Conservation (phyloP, 768 basidiomycete genomes). For the Lentinus brumalis region DNA sequence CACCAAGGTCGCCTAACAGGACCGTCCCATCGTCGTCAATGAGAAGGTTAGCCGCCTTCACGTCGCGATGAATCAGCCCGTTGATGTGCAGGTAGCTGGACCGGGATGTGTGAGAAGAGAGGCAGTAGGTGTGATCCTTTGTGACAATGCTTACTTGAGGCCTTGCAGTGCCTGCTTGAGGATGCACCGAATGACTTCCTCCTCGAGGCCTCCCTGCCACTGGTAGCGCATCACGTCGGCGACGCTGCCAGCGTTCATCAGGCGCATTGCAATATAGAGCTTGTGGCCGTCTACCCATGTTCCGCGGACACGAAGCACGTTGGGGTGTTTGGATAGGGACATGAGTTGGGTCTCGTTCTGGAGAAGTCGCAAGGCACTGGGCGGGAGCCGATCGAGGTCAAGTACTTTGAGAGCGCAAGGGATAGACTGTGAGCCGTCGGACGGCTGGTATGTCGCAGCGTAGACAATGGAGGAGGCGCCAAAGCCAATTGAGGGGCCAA, state of each 20-base stretch:
- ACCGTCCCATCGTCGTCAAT: slow-evolving; percentile 91
- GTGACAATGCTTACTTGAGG: slow-evolving; percentile 58
- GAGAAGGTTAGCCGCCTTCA: slow-evolving; percentile 93
- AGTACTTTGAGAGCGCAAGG: slow-evolving; percentile 88
- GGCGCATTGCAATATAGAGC: slow-evolving; percentile 81
- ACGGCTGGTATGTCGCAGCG: slow-evolving; percentile 62
- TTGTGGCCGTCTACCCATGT: slow-evolving; percentile 86
- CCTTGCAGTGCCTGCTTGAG: slow-evolving; percentile 86
- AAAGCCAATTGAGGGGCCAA: slow-evolving; percentile 82
- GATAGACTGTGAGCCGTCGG: slow-evolving; percentile 39
- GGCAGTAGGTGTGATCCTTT: too few species aligned
- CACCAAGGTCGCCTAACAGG: slow-evolving; percentile 89
- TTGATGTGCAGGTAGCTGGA: slow-evolving; percentile 83
- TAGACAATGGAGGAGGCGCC: slow-evolving; percentile 94
- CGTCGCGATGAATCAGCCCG: slow-evolving; percentile 89
- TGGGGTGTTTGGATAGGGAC: slow-evolving; percentile 92
- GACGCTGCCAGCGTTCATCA: slow-evolving; percentile 89
- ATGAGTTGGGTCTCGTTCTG: slow-evolving; percentile 88
- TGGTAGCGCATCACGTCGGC: slow-evolving; percentile 83
- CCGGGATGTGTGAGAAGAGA: not conserved
- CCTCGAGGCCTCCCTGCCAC: slow-evolving; percentile 89
- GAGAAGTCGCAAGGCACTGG: slow-evolving; percentile 66
- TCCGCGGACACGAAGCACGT: slow-evolving; percentile 88
- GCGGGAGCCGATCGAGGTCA: slow-evolving; percentile 80
- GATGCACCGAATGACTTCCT: slow-evolving; percentile 84